Percentiles rank a stretch among this genome's conserved stretches.
phyloP scores from a whole-genome alignment of 2,329 filamentous ascomycete species.

The Aureobasidium sp. region DNA sequence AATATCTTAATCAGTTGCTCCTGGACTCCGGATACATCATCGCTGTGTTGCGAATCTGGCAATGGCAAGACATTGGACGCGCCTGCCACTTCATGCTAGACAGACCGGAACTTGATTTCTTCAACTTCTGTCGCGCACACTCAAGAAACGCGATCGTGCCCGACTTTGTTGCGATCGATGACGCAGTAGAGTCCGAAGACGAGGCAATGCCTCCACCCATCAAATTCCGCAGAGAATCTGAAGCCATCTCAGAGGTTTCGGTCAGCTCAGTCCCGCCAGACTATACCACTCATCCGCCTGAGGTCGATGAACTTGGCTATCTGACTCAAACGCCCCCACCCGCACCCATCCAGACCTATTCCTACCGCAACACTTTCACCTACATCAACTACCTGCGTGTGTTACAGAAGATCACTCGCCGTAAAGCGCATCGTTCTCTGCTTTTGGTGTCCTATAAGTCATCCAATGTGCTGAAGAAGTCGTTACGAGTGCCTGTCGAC shows the following conservation, averaged over 20 bases:
- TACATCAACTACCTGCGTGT: constrained; percentile 96
- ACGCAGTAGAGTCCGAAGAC: constrained; percentile 61
- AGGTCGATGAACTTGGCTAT: constrained; percentile 90
- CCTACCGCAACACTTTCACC: constrained; percentile 94
- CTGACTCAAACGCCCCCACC: constrained; percentile 75
- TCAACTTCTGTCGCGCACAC: constrained; percentile 84
- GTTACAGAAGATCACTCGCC: constrained; percentile 97
- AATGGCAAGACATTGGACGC: constrained; percentile 93
- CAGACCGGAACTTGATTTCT: constrained; percentile 87
- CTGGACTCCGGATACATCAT: constrained; percentile 97
- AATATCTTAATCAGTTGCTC: constrained; percentile 93
- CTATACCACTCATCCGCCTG: constrained; percentile 45
- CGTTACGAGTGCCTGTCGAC: constrained; percentile 89
- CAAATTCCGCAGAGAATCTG: constrained; percentile 51
- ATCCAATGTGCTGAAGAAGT: constrained; percentile 90
- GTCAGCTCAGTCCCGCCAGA: constrained; percentile 41
- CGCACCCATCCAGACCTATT: constrained; percentile 88
- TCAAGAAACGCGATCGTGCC: constrained; percentile 53
- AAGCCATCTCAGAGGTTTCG: constrained; percentile 30
- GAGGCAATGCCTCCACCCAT: constrained; percentile 86
- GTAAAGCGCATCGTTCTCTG: constrained; percentile 94
- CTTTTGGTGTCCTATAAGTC: constrained; percentile 97
- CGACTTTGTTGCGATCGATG: constrained; percentile 13
- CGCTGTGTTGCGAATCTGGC: constrained; percentile 91
- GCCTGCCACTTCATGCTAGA: constrained; percentile 89